Conservation (phyloP, 805 yeast species). For the Zygotorulaspora sp. region DNA sequence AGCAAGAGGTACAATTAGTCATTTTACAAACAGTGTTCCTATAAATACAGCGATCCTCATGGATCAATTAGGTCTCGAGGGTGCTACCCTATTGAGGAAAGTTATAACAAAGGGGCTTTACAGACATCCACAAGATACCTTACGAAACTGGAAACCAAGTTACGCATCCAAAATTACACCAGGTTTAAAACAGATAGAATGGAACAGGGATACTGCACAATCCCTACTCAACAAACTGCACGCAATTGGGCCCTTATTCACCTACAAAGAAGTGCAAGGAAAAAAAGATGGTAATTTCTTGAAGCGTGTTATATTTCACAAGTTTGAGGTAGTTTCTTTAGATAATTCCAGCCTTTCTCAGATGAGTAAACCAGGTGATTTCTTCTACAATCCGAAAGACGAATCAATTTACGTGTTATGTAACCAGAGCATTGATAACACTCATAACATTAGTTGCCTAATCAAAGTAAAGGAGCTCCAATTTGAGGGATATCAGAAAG, state of each 20-base stretch:
- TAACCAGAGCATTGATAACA: neutral
- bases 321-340: constrained; percentile 26
- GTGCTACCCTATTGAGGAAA: constrained; percentile 53
- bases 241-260: constrained; percentile 54
- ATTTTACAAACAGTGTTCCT: constrained; percentile 41
- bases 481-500: constrained; percentile 51
- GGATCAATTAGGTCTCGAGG: constrained; percentile 50
- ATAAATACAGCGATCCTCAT: constrained; percentile 35
- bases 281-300: constrained; percentile 33
- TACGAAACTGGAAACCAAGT: constrained; percentile 19
- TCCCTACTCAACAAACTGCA: constrained; percentile 42
- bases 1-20: constrained; percentile 36
- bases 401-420: constrained; percentile 41
- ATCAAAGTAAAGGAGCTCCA: constrained; percentile 41
- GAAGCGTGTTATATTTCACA: constrained; percentile 48
- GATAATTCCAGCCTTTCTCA: neutral
- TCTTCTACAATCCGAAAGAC: constrained; percentile 21
- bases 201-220: constrained; percentile 41
- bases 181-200: constrained; percentile 41
- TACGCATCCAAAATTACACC: constrained; percentile 56
- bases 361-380: constrained; percentile 29
- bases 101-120: constrained; percentile 39
- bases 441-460: constrained; percentile 34
- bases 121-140: constrained; percentile 8
- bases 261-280: constrained; percentile 39